These are phyloP conservation scores for Acer campestre DNA, from an alignment of 345 rosid genomes.

Conservation along the genomic window DNA sequence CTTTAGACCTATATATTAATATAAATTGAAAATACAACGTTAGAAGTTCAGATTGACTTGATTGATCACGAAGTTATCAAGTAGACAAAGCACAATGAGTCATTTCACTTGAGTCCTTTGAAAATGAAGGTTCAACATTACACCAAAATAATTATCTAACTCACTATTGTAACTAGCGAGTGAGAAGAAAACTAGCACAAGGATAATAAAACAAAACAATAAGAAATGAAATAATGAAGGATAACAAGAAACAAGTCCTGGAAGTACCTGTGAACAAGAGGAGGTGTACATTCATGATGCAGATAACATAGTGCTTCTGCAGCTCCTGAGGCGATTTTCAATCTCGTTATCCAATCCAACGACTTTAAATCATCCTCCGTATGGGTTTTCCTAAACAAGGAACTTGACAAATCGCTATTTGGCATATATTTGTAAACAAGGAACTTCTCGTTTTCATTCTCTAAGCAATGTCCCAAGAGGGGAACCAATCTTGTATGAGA, in stretches of 20 bases:
- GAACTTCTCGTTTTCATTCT: constrained; percentile 77
- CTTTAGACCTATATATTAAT: not conserved
- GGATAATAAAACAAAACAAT: not conserved
- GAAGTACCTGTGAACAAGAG: constrained; percentile 90
- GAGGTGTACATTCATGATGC: constrained; percentile 90
- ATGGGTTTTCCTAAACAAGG: constrained; percentile 65
- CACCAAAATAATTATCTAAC: not conserved
- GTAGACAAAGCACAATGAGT: not conserved
- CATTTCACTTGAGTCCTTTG: not conserved
- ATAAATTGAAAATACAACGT: not conserved
- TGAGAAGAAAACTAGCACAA: not conserved
- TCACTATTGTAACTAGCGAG: not conserved
- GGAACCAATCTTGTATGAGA: constrained; percentile 83
- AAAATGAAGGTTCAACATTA: not conserved
- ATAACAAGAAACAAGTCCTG: not conserved
- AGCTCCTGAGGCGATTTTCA: constrained; percentile 93
- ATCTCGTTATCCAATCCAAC: constrained; percentile 96
- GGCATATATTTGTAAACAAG: constrained; percentile 89
- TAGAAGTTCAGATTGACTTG: not conserved
- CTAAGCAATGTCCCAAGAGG: constrained; percentile 81
- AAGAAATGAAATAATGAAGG: not conserved
- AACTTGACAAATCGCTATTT: constrained; percentile 76
- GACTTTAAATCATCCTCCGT: constrained; percentile 77
- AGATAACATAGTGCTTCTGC: constrained; percentile 86
- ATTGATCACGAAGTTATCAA: not conserved